A percentile compares a stretch with the other conserved stretches of the same genome.
Evolutionary conservation across 352 stramenopile species (phyloP).

Genomic region (Phytophthora ohioensis): DNA sequence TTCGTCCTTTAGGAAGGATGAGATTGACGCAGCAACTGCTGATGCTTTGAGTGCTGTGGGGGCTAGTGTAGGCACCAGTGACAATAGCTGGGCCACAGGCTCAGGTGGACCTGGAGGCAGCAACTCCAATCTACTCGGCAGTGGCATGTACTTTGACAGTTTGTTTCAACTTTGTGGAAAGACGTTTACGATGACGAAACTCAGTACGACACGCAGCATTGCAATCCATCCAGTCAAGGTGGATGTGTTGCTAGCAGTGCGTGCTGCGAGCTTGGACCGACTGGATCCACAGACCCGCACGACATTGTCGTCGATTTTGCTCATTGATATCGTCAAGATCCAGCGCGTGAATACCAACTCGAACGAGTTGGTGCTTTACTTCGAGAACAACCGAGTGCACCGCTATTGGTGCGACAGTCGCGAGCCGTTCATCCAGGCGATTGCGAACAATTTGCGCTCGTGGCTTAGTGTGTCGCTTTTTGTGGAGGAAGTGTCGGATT

Average conservation of each 20-base stretch:
- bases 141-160: constrained; percentile 89
- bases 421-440: constrained; percentile 88
- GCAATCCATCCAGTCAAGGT: constrained; percentile 74
- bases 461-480: constrained; percentile 85
- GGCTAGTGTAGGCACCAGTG: constrained; percentile 37
- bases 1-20: constrained; percentile 76
- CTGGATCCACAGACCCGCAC: constrained; percentile 70
- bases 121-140: constrained; percentile 42
- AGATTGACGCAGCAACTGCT: constrained; percentile 56
- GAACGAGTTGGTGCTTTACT: constrained; percentile 86
- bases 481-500: constrained; percentile 87
- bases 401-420: constrained; percentile 89
- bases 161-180: constrained; percentile 88
- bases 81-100: constrained; percentile 43
- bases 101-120: constrained; percentile 28
- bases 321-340: constrained; percentile 92
- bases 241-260: constrained; percentile 77
- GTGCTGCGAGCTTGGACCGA: constrained; percentile 79
- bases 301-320: constrained; percentile 82
- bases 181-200: constrained; percentile 87
- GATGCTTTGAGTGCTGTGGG: constrained; percentile 54
- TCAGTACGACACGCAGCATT: constrained; percentile 81
- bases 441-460: constrained; percentile 88
- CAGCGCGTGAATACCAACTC: constrained; percentile 87
- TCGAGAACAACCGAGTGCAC: constrained; percentile 87